These are phyloP conservation scores for Ogataea siamensis DNA, from an alignment of 805 yeast species.

Conservation along the genomic window DNA sequence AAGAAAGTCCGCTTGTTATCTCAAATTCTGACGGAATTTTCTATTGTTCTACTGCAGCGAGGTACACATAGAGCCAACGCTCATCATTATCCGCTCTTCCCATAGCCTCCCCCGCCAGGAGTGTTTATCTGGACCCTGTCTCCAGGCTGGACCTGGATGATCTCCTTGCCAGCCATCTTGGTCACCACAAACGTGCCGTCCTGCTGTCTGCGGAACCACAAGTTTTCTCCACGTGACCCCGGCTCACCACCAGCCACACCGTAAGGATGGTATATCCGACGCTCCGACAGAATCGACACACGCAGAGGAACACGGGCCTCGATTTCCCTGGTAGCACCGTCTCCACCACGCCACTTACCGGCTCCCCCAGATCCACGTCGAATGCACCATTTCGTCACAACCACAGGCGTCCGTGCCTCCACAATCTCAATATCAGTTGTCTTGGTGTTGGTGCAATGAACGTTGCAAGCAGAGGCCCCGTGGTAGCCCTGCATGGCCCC, in stretches of 20 bases:
- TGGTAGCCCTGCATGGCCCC: constrained; percentile 50
- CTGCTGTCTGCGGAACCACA: constrained; percentile 24
- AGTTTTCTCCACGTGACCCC: constrained; percentile 40
- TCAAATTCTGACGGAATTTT: neutral
- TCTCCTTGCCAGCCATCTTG: constrained; percentile 31
- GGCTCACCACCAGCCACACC: constrained; percentile 44
- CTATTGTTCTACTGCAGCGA: neutral
- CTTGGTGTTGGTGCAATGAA: constrained; percentile 53
- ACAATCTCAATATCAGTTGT: constrained; percentile 55
- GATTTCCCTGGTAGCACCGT: constrained; percentile 47
- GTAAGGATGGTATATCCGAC: constrained; percentile 45
- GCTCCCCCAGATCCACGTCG: constrained; percentile 48
- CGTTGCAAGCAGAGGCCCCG: constrained; percentile 48
- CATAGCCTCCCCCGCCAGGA: constrained; percentile 40
- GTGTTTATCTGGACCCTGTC: constrained; percentile 34
- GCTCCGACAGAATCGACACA: constrained; percentile 43
- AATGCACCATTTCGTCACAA: constrained; percentile 43
- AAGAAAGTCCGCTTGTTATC: neutral
- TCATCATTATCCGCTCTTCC: constrained; percentile 11
- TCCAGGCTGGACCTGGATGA: constrained; percentile 28
- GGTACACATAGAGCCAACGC: neutral
- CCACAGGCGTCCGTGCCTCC: constrained; percentile 50
- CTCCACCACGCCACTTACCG: constrained; percentile 47
- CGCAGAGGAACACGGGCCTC: constrained; percentile 35
- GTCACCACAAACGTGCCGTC: constrained; percentile 24